These are phyloP conservation scores for Tubosaeta sp. DNA, from an alignment of 768 basidiomycete genomes.

Conservation along the genomic window DNA sequence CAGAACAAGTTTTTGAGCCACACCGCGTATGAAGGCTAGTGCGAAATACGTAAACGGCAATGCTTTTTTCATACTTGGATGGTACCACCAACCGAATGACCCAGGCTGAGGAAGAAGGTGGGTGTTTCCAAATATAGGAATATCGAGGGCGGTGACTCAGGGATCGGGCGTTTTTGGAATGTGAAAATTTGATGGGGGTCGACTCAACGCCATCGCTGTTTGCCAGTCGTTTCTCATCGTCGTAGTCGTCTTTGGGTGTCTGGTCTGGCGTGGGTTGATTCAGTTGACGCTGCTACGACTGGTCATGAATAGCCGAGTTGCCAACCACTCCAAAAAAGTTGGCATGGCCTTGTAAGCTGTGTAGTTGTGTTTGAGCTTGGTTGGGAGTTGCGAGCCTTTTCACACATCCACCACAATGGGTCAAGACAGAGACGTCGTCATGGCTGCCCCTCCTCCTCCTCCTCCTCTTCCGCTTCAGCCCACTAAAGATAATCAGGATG, in stretches of 20 bases:
- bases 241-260: neutral
- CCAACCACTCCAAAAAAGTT: neutral
- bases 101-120: neutral
- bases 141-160: constrained; percentile 14
- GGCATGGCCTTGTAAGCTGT: constrained; percentile 17
- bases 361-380: constrained; percentile 34
- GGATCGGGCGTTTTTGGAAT: constrained; percentile 20
- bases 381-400: constrained; percentile 27
- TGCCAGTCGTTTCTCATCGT: neutral
- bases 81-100: too few species aligned
- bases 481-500: constrained; percentile 41
- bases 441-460: constrained; percentile 42
- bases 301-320: constrained; percentile 9
- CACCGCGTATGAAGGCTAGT: too few species aligned
- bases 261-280: neutral
- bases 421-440: constrained; percentile 47
- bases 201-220: constrained; percentile 22
- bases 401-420: constrained; percentile 36
- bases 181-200: constrained; percentile 18
- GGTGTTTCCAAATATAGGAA: constrained; percentile 23
- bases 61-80: too few species aligned
- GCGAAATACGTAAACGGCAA: too few species aligned
- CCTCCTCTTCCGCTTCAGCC: constrained; percentile 27
- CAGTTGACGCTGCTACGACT: neutral
- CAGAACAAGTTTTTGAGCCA: too few species aligned